Base-by-base conservation (phyloP, 1,139 yeast genomes). In the Candida sanyaensis region DNA sequence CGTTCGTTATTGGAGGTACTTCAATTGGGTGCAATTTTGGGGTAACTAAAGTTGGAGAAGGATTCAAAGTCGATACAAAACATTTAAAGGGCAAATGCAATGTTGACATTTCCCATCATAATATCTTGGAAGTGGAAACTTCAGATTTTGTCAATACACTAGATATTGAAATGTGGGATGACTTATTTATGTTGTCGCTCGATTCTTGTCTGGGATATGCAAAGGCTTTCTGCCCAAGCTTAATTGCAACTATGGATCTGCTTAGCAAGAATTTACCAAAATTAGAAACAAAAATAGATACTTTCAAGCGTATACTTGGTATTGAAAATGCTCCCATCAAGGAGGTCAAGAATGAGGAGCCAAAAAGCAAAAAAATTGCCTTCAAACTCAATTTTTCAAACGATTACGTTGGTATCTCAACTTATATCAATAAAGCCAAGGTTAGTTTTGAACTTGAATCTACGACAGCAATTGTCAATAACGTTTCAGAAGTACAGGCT, bases 331-430 rank as follows among this genome's bases (percentile, higher is more conserved):
- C 13, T 5, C 11, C 29, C 12, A 34, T 32, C 9, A 32, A 33
- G 17, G 30, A 33, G n/a, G 36, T 21, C 23, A 26, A 13, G 9
- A n/a, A 21, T 31, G 23, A 36, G 6, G 17, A 34, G 30, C 27
- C 23, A 28, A 23, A 21, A 3, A 30, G 12, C 6, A 41, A 38
- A 10, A 36, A 42, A 9, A 37, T 64, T 30, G 66, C 66, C 1
- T 62, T 69, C 47, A 68, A 62, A 41, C 41, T 65, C n/a, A 60
- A 58, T 11, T 50, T 70, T 41, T 48, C 60, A 2, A 71, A 69
- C 47, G 72, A 74, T 43, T 74, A 74, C 50, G 52, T 70, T 39
- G 76, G 77, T 6, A 44, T 75, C 21, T 66, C 75, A 0, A 60
- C 73, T 2, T 58, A 63, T 45, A 55, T 64, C 8, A 69, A 66